Base-by-base conservation (phyloP, 1,284 basidiomycete species). In the Trametes pubescens region DNA sequence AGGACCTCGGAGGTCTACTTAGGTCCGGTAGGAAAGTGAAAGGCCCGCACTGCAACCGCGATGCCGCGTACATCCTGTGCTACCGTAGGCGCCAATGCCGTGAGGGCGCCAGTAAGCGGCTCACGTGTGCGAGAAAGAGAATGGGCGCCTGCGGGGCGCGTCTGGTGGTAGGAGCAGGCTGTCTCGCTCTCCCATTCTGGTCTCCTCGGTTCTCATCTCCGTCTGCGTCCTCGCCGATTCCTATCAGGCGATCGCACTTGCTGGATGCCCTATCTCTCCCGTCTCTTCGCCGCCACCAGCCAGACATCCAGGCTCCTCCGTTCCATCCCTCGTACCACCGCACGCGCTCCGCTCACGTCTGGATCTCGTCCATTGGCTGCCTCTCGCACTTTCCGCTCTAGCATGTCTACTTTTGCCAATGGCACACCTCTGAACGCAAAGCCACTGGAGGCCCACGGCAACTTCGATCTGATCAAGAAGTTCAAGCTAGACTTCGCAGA, bases 381-480 rank as follows among this genome's bases (percentile, higher is more conserved):
- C 18, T 52, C 57, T 38, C 66, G 66, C 8, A 35, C 53, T n/a
- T 64, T 66, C 26, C 64, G 67, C 51, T 52, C 64, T 58, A 69
- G 68, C 57, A 74, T 75, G 73, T 52, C 72, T 54, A 18, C 66
- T 18, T 26, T 57, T 40, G 63, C 54, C 9, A 69, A 70, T 51
- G 69, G 64, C 13, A 24, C 51, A 11, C 21, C 56, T 21, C 18
- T 53, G 37, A 65, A 62, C 26, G 24, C 47, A 24, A 53, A 43
- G n/a, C 34, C 53, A 32, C 32, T 53, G 47, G 78, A 84, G 69
- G 77, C 75, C 14, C 85, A 82, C 69, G 92, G 88, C 58, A 93
- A 94, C 74, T 96, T 95, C 72, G 91, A 95, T 75, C 84, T 95
- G 43, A 78, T 95, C 67, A 88, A 87, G 72, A 82, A 84, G 37